phyloP scores from a whole-genome alignment of 495 filamentous ascomycete species.

The Xylaria flabelliformis region DNA sequence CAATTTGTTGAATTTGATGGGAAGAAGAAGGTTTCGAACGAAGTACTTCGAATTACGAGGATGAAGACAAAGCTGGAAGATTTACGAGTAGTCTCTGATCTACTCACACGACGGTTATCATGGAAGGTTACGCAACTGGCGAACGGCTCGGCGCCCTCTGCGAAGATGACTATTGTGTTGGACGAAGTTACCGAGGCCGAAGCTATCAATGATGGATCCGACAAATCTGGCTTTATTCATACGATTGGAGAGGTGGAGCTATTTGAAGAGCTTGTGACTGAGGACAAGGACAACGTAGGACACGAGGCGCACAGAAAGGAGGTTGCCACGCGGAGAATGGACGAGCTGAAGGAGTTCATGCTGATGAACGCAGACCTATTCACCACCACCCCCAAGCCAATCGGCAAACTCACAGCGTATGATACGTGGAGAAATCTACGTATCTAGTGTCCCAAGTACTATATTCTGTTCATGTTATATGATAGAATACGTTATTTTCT shows the following conservation, averaged over 20 bases:
- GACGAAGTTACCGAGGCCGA: conserved; percentile 30
- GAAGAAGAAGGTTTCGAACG: conserved; percentile 23
- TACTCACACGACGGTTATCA: conserved; percentile 19
- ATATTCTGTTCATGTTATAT: not conserved
- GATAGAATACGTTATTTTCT: not conserved
- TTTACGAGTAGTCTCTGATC: conserved; percentile 28
- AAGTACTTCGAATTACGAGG: conserved; percentile 27
- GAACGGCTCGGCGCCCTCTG: conserved; percentile 5
- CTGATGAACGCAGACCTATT: conserved; percentile 23
- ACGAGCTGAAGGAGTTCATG: conserved; percentile 30
- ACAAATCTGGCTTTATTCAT: conserved; percentile 22
- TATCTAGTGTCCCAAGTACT: not conserved
- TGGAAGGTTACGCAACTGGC: conserved; percentile 28
- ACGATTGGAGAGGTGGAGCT: conserved; percentile 30
- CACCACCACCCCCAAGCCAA: conserved; percentile 21
- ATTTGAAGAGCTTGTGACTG: conserved; percentile 28
- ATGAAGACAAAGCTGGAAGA: conserved; percentile 25
- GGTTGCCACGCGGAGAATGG: conserved; percentile 25
- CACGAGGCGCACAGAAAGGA: conserved; percentile 27
- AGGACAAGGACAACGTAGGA: conserved; percentile 22
- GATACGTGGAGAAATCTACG: conserved; percentile 21
- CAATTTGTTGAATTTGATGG: conserved; percentile 32
- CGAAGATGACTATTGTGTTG: conserved; percentile 31
- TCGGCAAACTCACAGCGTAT: conserved; percentile 32
- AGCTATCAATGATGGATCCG: not conserved